phyloP scores from a whole-genome alignment of 106 monocot species.

The Platanthera guangdongensis region DNA sequence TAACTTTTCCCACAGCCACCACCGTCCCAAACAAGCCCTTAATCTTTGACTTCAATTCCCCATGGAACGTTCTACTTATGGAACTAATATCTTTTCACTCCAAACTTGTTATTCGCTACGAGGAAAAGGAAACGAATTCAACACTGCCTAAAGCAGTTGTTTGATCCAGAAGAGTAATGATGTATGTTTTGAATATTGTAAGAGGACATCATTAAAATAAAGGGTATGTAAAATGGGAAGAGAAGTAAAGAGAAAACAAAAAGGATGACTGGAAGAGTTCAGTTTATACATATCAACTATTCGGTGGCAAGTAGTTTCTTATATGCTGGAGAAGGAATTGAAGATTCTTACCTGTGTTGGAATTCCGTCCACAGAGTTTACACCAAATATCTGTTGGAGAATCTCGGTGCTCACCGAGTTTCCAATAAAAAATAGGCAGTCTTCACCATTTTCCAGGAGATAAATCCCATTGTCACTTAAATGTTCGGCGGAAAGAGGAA shows the following conservation, averaged over 20 bases:
- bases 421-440: conserved; percentile 87
- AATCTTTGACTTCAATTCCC: too few species aligned
- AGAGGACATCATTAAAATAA: neutral
- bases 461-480: conserved; percentile 82
- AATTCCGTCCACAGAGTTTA: conserved; percentile 54
- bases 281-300: neutral
- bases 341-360: conserved; percentile 52
- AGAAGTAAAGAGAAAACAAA: neutral
- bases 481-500: conserved; percentile 89
- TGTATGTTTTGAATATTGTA: neutral
- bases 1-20: too few species aligned
- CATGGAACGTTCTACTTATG: too few species aligned
- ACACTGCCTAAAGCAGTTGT: neutral
- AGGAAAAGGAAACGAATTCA: neutral
- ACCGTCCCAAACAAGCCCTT: too few species aligned
- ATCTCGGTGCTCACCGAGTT: conserved; percentile 49
- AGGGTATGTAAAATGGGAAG: neutral
- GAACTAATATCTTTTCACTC: too few species aligned
- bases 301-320: neutral
- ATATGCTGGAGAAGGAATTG: neutral
- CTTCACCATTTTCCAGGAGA: conserved; percentile 97
- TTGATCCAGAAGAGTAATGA: neutral
- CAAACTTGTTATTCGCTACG: neutral
- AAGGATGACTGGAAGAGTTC: neutral
- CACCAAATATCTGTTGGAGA: conserved; percentile 77